Evolutionary conservation across 371 early-diverging fungal genomes (phyloP).

Genomic region (Mortierella sp.): DNA sequence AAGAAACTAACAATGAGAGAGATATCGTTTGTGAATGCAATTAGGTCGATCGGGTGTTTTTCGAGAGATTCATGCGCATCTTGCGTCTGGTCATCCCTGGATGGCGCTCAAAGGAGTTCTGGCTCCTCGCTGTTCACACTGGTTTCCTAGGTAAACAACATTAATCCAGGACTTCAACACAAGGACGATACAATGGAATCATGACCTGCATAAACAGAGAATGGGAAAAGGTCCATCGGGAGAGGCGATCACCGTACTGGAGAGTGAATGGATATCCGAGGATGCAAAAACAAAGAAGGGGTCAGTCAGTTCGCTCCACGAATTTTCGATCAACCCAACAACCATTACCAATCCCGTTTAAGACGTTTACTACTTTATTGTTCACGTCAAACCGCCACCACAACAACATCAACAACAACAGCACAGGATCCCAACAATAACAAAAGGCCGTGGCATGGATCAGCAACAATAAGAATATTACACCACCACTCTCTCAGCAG

Average conservation of each 20-base stretch:
- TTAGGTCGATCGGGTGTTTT: slow-evolving; percentile 85
- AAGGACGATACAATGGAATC: not conserved
- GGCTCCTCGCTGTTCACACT: slow-evolving; percentile 84
- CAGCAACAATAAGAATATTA: not conserved
- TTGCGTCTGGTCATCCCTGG: slow-evolving; percentile 87
- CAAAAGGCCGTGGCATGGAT: not conserved
- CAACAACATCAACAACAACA: not conserved
- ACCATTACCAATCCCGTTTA: slow-evolving; percentile 7
- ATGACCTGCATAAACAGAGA: not conserved
- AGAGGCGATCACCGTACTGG: not conserved
- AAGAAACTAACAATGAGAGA: not conserved
- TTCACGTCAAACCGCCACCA: not conserved
- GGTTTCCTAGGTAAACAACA: slow-evolving; percentile 74
- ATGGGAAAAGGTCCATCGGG: not conserved
- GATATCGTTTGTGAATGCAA: not conserved
- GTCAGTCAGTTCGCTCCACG: not conserved
- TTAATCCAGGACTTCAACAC: not conserved
- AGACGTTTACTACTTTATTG: not conserved
- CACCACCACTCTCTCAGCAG: not conserved
- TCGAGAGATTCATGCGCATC: slow-evolving; percentile 75
- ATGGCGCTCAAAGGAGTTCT: slow-evolving; percentile 82
- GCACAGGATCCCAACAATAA: not conserved
- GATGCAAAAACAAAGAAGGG: not conserved
- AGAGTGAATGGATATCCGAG: not conserved
- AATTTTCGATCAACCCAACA: slow-evolving; percentile 10